Conservation (phyloP, 1,139 yeast species). For the Saccharomyces hybrid region DNA sequence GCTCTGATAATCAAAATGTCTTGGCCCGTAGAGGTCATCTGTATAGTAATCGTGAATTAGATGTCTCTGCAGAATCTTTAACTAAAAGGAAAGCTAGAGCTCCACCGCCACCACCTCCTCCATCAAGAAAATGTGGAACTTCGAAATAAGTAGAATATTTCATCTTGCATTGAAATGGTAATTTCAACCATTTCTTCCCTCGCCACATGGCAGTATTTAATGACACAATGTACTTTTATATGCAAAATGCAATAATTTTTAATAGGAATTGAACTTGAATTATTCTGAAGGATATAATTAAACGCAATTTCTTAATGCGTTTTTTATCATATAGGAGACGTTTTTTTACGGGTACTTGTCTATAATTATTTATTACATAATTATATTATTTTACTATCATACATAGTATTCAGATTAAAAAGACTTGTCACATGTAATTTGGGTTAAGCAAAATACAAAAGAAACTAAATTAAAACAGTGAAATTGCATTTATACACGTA, state of each 20-base stretch:
- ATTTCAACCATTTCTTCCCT: background rate
- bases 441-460: background rate
- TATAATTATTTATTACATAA: background rate
- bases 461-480: background rate
- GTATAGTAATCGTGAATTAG: slow-evolving; percentile 6
- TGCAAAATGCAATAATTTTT: background rate
- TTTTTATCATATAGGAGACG: background rate
- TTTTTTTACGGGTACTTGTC: background rate
- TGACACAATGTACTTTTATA: background rate
- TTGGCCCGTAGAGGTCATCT: slow-evolving; percentile 4
- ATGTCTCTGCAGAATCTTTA: slow-evolving; percentile 33
- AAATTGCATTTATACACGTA: slow-evolving; percentile 8
- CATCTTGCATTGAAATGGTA: background rate
- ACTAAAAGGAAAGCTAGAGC: slow-evolving; percentile 12
- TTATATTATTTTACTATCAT: background rate
- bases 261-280: background rate
- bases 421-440: background rate
- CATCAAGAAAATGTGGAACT: slow-evolving; percentile 3
- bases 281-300: background rate
- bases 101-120: slow-evolving; percentile 9
- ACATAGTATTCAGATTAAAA: background rate
- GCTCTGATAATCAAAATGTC: background rate
- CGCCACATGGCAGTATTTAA: background rate
- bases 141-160: background rate
- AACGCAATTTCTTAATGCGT: background rate